Evolutionary conservation across 768 basidiomycete genomes (phyloP).

Genomic region (Myochromella boudieri): DNA sequence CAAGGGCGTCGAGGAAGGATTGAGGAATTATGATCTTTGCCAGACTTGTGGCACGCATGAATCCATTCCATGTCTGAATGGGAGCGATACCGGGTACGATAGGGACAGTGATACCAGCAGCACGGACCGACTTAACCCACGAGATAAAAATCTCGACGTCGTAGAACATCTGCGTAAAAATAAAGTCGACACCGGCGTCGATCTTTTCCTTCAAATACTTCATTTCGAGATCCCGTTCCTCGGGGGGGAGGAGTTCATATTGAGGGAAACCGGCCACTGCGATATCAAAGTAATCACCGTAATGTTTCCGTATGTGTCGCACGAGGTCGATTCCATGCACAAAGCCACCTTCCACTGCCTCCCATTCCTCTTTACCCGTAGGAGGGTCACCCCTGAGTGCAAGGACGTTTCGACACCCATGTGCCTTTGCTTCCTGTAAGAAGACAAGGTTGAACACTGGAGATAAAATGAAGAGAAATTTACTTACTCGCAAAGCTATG

Average conservation of each 20-base stretch:
- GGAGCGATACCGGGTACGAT: slow-evolving; percentile 94
- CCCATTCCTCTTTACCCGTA: slow-evolving; percentile 86
- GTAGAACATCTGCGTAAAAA: slow-evolving; percentile 99
- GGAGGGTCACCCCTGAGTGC: slow-evolving; percentile 94
- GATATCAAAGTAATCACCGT: slow-evolving; percentile 94
- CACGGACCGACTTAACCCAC: slow-evolving; percentile 85
- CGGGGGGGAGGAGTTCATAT: slow-evolving; percentile 67
- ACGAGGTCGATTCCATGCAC: slow-evolving; percentile 91
- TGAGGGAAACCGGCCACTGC: slow-evolving; percentile 94
- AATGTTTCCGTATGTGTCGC: slow-evolving; percentile 75
- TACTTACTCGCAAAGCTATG: slow-evolving; percentile 77
- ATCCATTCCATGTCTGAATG: slow-evolving; percentile 96
- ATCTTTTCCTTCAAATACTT: slow-evolving; percentile 87
- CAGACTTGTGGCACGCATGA: slow-evolving; percentile 77
- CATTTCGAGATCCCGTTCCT: slow-evolving; percentile 78
- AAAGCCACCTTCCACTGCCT: slow-evolving; percentile 89
- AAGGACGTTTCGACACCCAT: slow-evolving; percentile 90
- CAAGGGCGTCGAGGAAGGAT: slow-evolving; percentile 69
- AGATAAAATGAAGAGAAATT: slow-evolving; percentile 4
- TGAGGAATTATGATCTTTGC: slow-evolving; percentile 81
- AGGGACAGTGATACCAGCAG: slow-evolving; percentile 83
- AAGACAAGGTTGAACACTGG: slow-evolving; percentile 8
- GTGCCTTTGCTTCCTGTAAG: slow-evolving; percentile 80
- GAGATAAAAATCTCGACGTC: slow-evolving; percentile 87
- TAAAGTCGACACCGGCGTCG: slow-evolving; percentile 87